These are phyloP conservation scores for Populus tremula DNA, from an alignment of 345 rosid species.

Conservation along the genomic window DNA sequence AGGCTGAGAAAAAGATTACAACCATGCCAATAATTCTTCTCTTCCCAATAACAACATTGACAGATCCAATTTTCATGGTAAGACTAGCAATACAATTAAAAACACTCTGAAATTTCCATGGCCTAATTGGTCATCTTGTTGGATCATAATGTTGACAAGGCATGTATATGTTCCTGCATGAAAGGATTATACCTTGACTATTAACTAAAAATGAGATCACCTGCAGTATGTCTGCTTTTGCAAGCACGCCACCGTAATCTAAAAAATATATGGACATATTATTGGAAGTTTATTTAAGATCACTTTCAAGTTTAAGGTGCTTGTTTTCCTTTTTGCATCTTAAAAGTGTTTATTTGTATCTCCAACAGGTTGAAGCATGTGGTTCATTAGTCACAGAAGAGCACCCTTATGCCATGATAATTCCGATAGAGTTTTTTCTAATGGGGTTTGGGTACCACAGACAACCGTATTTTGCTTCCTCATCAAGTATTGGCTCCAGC, in stretches of 20 bases:
- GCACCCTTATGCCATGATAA: conserved; percentile 61
- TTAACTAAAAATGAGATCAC: neutral
- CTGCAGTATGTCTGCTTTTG: neutral
- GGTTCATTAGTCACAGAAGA: conserved; percentile 70
- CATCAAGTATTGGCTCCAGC: conserved; percentile 37
- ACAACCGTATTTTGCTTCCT: conserved; percentile 28
- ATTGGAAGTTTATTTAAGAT: neutral
- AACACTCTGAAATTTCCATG: too few relatives aligned
- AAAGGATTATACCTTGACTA: neutral
- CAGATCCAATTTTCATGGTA: too few relatives aligned
- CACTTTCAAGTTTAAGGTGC: too few relatives aligned
- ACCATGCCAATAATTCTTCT: too few relatives aligned
- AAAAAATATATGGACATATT: too few relatives aligned
- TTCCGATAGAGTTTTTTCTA: conserved; percentile 55
- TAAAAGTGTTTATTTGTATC: neutral
- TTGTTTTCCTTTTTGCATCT: neutral
- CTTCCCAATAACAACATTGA: too few relatives aligned
- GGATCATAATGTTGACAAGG: neutral
- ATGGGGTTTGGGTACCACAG: conserved; percentile 51
- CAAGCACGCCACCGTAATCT: neutral
- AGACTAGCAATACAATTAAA: too few relatives aligned
- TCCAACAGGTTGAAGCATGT: conserved; percentile 53
- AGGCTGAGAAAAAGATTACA: too few relatives aligned
- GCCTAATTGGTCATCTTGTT: neutral
- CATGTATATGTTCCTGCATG: neutral